These are phyloP conservation scores for Curvularia sp. DNA, from an alignment of 2,329 filamentous ascomycete species.

Conservation along the genomic window DNA sequence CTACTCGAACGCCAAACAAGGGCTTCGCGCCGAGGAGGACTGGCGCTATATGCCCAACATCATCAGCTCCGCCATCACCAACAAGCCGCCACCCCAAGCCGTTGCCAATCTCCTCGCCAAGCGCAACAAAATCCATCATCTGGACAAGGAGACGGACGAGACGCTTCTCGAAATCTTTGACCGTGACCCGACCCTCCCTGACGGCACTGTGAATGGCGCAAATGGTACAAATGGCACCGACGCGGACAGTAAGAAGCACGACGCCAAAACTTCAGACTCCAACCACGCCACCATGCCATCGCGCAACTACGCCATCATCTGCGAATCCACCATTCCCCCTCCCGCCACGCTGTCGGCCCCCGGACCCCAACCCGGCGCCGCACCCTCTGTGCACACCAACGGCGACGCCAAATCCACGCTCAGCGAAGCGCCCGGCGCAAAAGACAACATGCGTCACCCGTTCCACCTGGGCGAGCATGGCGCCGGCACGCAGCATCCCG, in stretches of 20 bases:
- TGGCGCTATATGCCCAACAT: constrained; percentile 71
- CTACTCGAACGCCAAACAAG: constrained; percentile 65
- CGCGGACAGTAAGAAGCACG: constrained; percentile 29
- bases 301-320: constrained; percentile 70
- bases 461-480: constrained; percentile 78
- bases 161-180: constrained; percentile 69
- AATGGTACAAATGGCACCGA: constrained; percentile 35
- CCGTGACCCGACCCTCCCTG: constrained; percentile 59
- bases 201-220: constrained; percentile 16
- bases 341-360: constrained; percentile 25
- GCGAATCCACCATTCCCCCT: constrained; percentile 55
- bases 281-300: constrained; percentile 87
- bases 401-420: constrained; percentile 39
- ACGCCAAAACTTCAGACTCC: constrained; percentile 68
- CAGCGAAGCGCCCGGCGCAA: constrained; percentile 50
- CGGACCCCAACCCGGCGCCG: constrained; percentile 33
- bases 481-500: constrained; percentile 79
- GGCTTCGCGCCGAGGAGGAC: constrained; percentile 64
- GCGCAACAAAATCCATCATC: constrained; percentile 70
- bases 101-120: constrained; percentile 70
- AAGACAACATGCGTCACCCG: constrained; percentile 68
- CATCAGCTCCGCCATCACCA: constrained; percentile 70
- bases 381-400: constrained; percentile 32
- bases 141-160: constrained; percentile 69
- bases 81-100: constrained; percentile 70